A percentile compares a stretch with the other conserved stretches of the same genome.
phyloP scores from a whole-genome alignment of 225 moss, liverwort and hornwort species.

The Bryum argenteum region DNA sequence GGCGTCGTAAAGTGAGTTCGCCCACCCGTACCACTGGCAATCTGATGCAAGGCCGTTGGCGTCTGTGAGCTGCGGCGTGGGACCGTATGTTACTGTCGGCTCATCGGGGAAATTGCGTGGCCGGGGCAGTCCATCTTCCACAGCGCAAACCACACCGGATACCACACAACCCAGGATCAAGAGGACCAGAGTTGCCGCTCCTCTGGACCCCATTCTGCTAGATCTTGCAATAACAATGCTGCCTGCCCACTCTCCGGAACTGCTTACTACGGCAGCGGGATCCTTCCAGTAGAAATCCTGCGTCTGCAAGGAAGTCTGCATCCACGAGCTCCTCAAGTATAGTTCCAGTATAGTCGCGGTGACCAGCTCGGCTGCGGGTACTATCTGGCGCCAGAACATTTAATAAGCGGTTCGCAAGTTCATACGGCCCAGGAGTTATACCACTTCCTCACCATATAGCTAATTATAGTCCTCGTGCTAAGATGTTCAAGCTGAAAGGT shows the following conservation, averaged over 20 bases:
- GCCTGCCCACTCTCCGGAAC: background rate
- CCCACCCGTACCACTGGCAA: conserved; percentile 34
- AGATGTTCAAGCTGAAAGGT: too few species aligned
- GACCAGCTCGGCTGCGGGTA: too few species aligned
- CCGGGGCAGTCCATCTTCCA: conserved; percentile 24
- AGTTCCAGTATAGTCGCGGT: too few species aligned
- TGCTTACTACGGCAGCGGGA: background rate
- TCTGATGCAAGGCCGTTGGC: background rate
- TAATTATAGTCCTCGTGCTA: too few species aligned
- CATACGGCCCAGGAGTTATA: too few species aligned
- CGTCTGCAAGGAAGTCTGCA: too few species aligned
- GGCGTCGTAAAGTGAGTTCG: background rate
- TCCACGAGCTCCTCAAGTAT: too few species aligned
- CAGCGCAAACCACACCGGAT: background rate
- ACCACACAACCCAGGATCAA: background rate
- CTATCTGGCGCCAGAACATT: too few species aligned
- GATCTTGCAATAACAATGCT: background rate
- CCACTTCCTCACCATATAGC: too few species aligned
- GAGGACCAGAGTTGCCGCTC: background rate
- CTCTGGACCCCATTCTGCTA: conserved; percentile 6
- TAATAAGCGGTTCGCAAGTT: too few species aligned
- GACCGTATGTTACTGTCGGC: background rate
- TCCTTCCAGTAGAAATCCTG: background rate
- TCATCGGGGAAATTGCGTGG: conserved; percentile 3
- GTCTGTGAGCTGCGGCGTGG: background rate